phyloP scores from a whole-genome alignment of 768 basidiomycete genomes.

The Daedaleopsis nitida region DNA sequence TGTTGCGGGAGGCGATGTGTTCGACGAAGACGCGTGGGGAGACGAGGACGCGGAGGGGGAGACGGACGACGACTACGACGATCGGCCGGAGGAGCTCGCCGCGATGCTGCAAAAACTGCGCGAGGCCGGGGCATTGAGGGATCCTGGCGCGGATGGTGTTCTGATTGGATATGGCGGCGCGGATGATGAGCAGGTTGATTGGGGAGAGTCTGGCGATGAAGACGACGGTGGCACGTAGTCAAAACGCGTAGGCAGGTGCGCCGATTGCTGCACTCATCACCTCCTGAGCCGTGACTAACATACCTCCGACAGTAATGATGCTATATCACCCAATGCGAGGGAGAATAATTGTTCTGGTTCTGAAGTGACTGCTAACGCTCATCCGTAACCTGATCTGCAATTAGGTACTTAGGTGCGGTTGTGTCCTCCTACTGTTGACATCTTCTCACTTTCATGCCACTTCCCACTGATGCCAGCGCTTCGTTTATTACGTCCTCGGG shows the following conservation, averaged over 20 bases:
- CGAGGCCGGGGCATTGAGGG: slow-evolving; percentile 35
- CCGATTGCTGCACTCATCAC: background rate
- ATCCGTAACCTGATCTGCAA: too few relatives aligned
- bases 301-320: too few relatives aligned
- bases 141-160: slow-evolving; percentile 18
- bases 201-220: slow-evolving; percentile 48
- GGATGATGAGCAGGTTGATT: slow-evolving; percentile 52
- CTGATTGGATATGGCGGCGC: slow-evolving; percentile 28
- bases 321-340: too few relatives aligned
- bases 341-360: too few relatives aligned
- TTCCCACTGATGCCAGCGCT: too few relatives aligned
- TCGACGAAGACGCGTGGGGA: slow-evolving; percentile 34
- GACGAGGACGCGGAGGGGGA: slow-evolving; percentile 37
- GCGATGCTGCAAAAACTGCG: slow-evolving; percentile 45
- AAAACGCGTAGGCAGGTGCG: too few relatives aligned
- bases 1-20: slow-evolving; percentile 16
- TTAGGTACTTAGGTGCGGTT: too few relatives aligned
- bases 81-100: slow-evolving; percentile 40
- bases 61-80: slow-evolving; percentile 36
- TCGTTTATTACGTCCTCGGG: too few relatives aligned
- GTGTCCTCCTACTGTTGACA: too few relatives aligned
- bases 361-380: too few relatives aligned
- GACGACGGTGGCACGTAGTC: slow-evolving; percentile 18
- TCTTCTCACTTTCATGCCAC: too few relatives aligned
- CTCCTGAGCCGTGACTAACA: too few relatives aligned